Evolutionary conservation across 352 stramenopile species (phyloP).

Genomic region (Pythium plurisporium): DNA sequence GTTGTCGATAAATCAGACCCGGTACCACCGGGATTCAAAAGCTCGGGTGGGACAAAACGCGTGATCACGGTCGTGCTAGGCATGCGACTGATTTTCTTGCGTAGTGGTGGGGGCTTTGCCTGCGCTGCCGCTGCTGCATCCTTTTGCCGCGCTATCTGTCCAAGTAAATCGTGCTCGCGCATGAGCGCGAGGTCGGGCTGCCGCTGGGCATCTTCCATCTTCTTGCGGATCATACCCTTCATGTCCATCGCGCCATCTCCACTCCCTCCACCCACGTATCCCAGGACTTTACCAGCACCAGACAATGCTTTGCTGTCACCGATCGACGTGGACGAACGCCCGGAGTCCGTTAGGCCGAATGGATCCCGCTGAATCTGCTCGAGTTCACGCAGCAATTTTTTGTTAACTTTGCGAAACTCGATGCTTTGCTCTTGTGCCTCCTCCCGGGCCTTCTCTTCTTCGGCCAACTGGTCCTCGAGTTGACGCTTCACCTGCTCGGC

Average conservation of each 20-base stretch:
- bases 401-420: constrained; percentile 70
- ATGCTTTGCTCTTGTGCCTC: constrained; percentile 74
- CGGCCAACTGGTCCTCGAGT: constrained; percentile 71
- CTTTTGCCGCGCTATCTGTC: constrained; percentile 24
- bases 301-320: neutral
- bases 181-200: constrained; percentile 61
- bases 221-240: constrained; percentile 41
- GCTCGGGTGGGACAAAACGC: constrained; percentile 23
- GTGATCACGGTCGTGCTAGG: constrained; percentile 63
- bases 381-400: constrained; percentile 55
- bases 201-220: constrained; percentile 35
- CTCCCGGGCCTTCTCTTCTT: constrained; percentile 64
- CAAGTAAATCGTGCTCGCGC: constrained; percentile 63
- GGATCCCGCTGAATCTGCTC: constrained; percentile 38
- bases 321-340: neutral
- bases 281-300: neutral
- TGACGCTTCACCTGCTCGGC: constrained; percentile 72
- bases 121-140: neutral
- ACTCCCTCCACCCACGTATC: neutral
- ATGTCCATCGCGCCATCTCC: constrained; percentile 22
- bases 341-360: constrained; percentile 12
- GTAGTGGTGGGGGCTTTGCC: constrained; percentile 24
- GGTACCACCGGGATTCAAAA: neutral
- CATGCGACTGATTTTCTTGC: constrained; percentile 56
- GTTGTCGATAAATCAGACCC: neutral